A percentile compares a stretch with the other conserved stretches of the same genome.
phyloP scores from a whole-genome alignment of 1,284 basidiomycete genomes.

The Rhizoctonia solani region DNA sequence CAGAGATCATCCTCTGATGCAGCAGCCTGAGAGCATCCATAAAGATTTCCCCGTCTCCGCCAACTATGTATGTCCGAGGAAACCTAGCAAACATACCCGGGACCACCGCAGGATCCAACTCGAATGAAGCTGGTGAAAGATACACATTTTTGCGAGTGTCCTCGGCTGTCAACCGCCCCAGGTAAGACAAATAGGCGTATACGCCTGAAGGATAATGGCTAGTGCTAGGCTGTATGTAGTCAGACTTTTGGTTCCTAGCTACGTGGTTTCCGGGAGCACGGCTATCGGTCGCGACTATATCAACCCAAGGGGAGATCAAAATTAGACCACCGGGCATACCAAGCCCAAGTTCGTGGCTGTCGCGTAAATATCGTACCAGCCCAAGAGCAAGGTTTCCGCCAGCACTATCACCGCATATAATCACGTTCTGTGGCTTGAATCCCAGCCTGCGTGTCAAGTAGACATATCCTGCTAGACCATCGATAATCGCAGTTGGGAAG shows the following conservation, averaged over 20 bases:
- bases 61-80: constrained; percentile 59
- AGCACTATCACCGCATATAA: constrained; percentile 73
- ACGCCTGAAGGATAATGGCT: constrained; percentile 39
- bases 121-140: constrained; percentile 58
- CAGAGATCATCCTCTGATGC: constrained; percentile 48
- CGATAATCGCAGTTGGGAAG: constrained; percentile 66
- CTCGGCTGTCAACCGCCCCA: constrained; percentile 46
- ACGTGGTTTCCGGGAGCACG: no score
- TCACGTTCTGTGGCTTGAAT: constrained; percentile 58
- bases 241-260: constrained; percentile 44
- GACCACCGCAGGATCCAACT: constrained; percentile 44
- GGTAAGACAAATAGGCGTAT: constrained; percentile 20
- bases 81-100: constrained; percentile 54
- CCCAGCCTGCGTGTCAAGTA: constrained; percentile 56
- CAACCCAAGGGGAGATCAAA: constrained; percentile 59
- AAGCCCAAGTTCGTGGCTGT: constrained; percentile 43
- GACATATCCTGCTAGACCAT: constrained; percentile 63
- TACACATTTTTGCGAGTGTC: constrained; percentile 52
- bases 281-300: constrained; percentile 41
- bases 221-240: constrained; percentile 44
- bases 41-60: constrained; percentile 59
- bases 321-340: constrained; percentile 60
- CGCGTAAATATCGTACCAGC: constrained; percentile 54
- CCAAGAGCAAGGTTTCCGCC: constrained; percentile 71
- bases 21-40: constrained; percentile 55